These are phyloP conservation scores for Triadica sebifera DNA, from an alignment of 345 rosid genomes.

Conservation along the genomic window DNA sequence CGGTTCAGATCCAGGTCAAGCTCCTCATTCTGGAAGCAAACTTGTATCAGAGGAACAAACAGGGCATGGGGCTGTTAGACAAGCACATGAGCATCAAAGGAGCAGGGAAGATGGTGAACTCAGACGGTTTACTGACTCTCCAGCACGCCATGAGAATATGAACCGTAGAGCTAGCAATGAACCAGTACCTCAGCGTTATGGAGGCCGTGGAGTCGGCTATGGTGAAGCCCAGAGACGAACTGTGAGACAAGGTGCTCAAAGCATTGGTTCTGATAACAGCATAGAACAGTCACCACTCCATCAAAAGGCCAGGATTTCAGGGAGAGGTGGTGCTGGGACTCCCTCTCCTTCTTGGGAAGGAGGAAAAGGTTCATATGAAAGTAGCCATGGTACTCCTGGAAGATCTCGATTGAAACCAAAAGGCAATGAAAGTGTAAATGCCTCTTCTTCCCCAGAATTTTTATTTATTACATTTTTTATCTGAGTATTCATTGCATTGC, in stretches of 20 bases:
- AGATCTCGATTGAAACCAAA: constrained; percentile 52
- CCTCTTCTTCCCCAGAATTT: constrained; percentile 1
- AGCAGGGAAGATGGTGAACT: constrained; percentile 48
- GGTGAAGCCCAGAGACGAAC: constrained; percentile 47
- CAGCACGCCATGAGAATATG: constrained; percentile 40
- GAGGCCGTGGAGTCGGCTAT: constrained; percentile 45
- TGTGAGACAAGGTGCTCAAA: constrained; percentile 33
- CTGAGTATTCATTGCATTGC: neutral
- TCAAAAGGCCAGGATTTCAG: constrained; percentile 39
- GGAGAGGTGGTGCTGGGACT: constrained; percentile 36
- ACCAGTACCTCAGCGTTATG: constrained; percentile 40
- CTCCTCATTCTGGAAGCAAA: constrained; percentile 44
- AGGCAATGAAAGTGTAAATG: constrained; percentile 70
- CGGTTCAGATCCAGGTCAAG: constrained; percentile 33
- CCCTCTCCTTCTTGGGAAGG: constrained; percentile 61
- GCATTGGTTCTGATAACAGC: constrained; percentile 56
- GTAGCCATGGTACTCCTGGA: constrained; percentile 62
- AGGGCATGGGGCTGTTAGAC: constrained; percentile 37
- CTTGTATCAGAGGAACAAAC: constrained; percentile 43
- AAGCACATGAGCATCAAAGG: constrained; percentile 33
- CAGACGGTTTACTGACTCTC: constrained; percentile 42
- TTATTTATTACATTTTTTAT: neutral
- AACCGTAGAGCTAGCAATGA: constrained; percentile 35
- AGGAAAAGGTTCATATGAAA: constrained; percentile 50
- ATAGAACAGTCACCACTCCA: constrained; percentile 65